Base-by-base conservation (phyloP, 1,139 yeast species). In the Candida tetrigidarum region DNA sequence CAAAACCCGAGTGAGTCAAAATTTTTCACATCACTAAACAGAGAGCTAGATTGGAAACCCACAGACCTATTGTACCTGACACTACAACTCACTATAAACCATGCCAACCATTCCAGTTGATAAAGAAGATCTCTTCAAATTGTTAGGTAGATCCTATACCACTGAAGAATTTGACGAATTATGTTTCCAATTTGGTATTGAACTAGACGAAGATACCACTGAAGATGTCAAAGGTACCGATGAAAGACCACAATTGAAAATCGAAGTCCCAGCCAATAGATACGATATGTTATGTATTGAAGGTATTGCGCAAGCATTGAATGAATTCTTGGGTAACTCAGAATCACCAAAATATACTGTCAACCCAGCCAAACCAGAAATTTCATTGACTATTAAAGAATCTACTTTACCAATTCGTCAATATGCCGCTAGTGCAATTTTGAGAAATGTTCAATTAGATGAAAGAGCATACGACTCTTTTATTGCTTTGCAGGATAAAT, bases 101-200 rank as follows among this genome's bases (percentile, higher is more conserved):
- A 93, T 93, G 99, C 99, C 99, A 69, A 95, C 99, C 66, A 80
- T 93, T 60, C 80, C 96, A 32, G 97, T 93, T 50, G 97, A 93
- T 67, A 92, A 95, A 68, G 89, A 84, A 62, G 98, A 92, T 65
- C 82, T 93, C 53, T 93, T 82, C 74, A 81, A 84, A 60, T 80
- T 89, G 40, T 77, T 93, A 52, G 98, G 96, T 50, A 83, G 79
- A 61, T 66, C 76, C 44, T 93, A 91, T 70, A 80, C 97, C 60
- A 87, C 95, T 54, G 83, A 90, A 59, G 99, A 92, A 63, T 92
- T 95, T 61, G 99, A 95, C 64, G 97, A 92, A 68, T 81, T 95
- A 57, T 95, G 99, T 72, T 95, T 95, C 73, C 96, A 92, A 62
- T 95, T 92, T 58, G 99, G 99, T 57, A 84, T 95, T 57, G 99